Conservation (phyloP, 345 rosid species). For the Clarkia xantiana region DNA sequence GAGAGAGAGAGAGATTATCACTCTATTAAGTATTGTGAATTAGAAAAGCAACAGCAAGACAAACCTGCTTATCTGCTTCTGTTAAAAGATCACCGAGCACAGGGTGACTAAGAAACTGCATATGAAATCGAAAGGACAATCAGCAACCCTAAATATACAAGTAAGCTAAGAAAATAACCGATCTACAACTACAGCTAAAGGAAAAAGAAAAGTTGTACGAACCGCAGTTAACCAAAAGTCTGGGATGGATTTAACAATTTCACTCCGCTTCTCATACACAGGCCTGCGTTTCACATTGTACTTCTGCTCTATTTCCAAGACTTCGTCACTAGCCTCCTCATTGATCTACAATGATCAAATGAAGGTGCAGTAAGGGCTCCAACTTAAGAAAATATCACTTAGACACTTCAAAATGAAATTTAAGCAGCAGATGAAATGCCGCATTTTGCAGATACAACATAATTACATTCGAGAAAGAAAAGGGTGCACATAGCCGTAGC, state of each 20-base stretch:
- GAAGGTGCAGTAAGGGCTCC: neutral
- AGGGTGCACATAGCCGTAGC: no score
- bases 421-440: no score
- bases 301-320: constrained; percentile 87
- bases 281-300: constrained; percentile 73
- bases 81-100: no score
- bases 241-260: constrained; percentile 64
- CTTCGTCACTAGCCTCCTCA: constrained; percentile 87
- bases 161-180: no score
- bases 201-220: constrained; percentile 12
- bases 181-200: no score
- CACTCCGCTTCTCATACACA: constrained; percentile 69
- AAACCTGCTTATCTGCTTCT: no score
- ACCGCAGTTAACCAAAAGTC: constrained; percentile 96
- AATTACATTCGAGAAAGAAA: no score
- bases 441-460: no score
- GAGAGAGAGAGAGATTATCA: neutral
- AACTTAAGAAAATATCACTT: no score
- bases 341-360: constrained; percentile 34
- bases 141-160: neutral
- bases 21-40: neutral
- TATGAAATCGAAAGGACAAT: neutral
- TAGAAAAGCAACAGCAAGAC: neutral
- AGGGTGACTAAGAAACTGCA: constrained; percentile 68
- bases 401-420: neutral